phyloP scores from a whole-genome alignment of 164 flowering plant genomes.

The Magnolia kwangsiensis region DNA sequence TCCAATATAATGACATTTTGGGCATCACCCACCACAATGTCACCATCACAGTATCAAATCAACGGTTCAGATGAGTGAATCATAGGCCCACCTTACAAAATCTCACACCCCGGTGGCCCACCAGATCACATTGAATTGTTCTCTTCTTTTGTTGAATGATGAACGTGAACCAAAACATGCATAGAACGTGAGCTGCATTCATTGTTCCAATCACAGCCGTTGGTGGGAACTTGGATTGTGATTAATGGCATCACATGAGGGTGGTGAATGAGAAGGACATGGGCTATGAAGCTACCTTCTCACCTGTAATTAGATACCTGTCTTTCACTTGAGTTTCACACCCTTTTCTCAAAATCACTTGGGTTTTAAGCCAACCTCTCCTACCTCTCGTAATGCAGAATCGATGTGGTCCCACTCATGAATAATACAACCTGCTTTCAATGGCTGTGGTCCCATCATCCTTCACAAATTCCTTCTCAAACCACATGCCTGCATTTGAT shows the following conservation, averaged over 20 bases:
- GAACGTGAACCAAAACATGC: not conserved
- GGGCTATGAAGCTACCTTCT: not conserved
- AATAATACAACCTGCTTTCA: not conserved
- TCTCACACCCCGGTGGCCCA: not conserved
- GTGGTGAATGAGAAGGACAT: not conserved
- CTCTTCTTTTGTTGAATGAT: not conserved
- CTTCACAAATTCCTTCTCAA: not conserved
- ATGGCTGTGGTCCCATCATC: not conserved
- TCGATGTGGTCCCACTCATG: not conserved
- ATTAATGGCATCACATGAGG: not conserved
- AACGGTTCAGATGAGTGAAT: not conserved
- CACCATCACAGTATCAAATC: too few relatives aligned
- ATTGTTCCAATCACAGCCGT: not conserved
- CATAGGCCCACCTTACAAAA: not conserved
- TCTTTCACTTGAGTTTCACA: not conserved
- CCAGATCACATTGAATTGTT: not conserved
- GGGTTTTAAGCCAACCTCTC: not conserved
- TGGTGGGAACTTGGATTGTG: not conserved
- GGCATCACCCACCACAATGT: too few relatives aligned
- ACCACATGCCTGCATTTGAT: not conserved
- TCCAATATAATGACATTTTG: too few relatives aligned
- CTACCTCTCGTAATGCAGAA: not conserved
- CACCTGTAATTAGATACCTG: not conserved
- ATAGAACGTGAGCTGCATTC: conserved; percentile 1
- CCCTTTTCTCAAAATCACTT: not conserved